A percentile compares a stretch with the other conserved stretches of the same genome.
phyloP scores from a whole-genome alignment of 1,284 basidiomycete genomes.

The Rhodotorula sp. region DNA sequence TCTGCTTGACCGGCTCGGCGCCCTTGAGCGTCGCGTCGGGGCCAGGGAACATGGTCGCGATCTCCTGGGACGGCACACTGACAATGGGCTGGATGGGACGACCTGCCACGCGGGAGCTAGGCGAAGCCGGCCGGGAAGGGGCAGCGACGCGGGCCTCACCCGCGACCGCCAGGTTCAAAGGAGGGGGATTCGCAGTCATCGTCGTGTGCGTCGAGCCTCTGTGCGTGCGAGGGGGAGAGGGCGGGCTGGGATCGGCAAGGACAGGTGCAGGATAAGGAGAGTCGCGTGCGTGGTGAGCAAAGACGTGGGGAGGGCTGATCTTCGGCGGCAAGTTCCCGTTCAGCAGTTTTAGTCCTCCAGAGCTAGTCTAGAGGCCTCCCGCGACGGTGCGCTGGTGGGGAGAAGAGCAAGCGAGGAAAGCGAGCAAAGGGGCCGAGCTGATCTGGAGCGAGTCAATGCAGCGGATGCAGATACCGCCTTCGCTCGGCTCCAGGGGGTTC shows the following conservation, averaged over 20 bases:
- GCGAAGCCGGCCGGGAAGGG: constrained; percentile 23
- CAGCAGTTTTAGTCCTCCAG: constrained; percentile 6
- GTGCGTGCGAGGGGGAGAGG: neutral
- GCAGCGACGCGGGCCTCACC: neutral
- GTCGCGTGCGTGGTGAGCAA: neutral
- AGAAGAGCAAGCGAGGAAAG: neutral
- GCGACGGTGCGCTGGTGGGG: neutral
- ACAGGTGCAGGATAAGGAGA: neutral
- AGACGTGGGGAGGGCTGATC: neutral
- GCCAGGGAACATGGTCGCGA: constrained; percentile 18
- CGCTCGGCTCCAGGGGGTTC: neutral
- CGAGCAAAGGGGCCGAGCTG: neutral
- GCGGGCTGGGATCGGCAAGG: neutral
- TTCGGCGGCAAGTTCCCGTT: neutral
- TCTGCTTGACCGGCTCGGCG: neutral
- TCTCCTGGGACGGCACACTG: constrained; percentile 20
- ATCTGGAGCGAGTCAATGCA: neutral
- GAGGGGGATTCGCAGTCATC: constrained; percentile 21
- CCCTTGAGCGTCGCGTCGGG: constrained; percentile 16
- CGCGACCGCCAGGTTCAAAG: constrained; percentile 21
- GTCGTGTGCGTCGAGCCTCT: neutral
- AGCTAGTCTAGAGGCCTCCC: constrained; percentile 1
- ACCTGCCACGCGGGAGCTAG: constrained; percentile 7
- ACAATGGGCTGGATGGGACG: constrained; percentile 32
- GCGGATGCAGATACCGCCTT: too few relatives aligned